A percentile compares a stretch with the other conserved stretches of the same genome.
phyloP scores from a whole-genome alignment of 2,329 filamentous ascomycete genomes.

The Annulohypoxylon truncatum region DNA sequence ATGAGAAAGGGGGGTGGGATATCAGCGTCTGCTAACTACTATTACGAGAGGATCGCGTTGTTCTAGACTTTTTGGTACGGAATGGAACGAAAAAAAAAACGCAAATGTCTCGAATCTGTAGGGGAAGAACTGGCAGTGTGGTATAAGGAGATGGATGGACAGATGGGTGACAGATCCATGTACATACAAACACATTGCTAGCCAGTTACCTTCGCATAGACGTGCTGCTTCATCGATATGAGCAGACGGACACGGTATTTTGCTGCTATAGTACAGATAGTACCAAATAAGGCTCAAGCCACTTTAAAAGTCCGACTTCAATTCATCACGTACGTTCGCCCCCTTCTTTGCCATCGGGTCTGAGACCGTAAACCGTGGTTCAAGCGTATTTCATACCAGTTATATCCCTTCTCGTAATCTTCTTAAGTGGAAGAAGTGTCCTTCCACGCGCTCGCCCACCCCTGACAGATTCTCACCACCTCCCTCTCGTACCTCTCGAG shows the following conservation, averaged over 20 bases:
- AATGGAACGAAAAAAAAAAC: background rate
- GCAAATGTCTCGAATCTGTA: background rate
- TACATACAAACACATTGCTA: background rate
- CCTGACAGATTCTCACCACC: background rate
- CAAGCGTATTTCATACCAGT: background rate
- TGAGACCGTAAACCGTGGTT: background rate
- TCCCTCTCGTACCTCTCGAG: background rate
- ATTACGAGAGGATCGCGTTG: conserved; percentile 1
- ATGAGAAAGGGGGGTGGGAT: conserved; percentile 4
- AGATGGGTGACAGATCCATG: background rate
- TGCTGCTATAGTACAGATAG: conserved; percentile 36
- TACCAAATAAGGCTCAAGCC: background rate
- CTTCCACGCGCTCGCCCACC: background rate
- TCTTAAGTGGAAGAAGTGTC: too few relatives aligned
- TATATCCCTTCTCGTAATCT: background rate
- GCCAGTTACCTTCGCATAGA: background rate
- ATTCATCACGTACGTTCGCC: conserved; percentile 1
- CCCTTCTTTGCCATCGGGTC: background rate
- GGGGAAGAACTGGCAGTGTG: background rate
- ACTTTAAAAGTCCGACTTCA: background rate
- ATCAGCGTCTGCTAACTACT: background rate
- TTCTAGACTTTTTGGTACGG: background rate
- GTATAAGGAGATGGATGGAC: background rate
- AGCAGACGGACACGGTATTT: background rate
- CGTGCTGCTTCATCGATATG: background rate